Conservation (phyloP, 768 basidiomycete genomes). For the Suillus americanus region DNA sequence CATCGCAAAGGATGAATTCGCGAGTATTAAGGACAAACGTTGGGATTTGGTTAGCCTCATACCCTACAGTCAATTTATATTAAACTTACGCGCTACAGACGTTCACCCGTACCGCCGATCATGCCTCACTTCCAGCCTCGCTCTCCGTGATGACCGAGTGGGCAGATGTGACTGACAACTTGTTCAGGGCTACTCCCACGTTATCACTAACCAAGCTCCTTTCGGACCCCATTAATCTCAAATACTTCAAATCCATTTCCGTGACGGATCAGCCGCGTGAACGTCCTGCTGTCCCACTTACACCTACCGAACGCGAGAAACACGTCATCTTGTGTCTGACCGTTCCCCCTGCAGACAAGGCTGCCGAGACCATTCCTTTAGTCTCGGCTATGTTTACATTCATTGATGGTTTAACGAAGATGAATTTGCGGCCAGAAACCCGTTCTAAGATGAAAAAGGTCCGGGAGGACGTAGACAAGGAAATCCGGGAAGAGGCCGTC, state of each 20-base stretch:
- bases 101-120: slow-evolving; percentile 78
- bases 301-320: slow-evolving; percentile 57
- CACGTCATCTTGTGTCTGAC: slow-evolving; percentile 71
- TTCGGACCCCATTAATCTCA: slow-evolving; percentile 59
- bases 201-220: slow-evolving; percentile 57
- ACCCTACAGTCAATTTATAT: slow-evolving; percentile 4
- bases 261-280: slow-evolving; percentile 85
- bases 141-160: slow-evolving; percentile 86
- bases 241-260: slow-evolving; percentile 84
- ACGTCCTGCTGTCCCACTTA: slow-evolving; percentile 56
- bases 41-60: slow-evolving; percentile 81
- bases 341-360: slow-evolving; percentile 50
- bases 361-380: slow-evolving; percentile 53
- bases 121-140: slow-evolving; percentile 54
- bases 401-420: slow-evolving; percentile 62
- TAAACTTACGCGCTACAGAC: slow-evolving; percentile 46
- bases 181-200: slow-evolving; percentile 57
- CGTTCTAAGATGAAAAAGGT: slow-evolving; percentile 70
- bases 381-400: slow-evolving; percentile 72
- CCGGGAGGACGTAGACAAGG: slow-evolving; percentile 69
- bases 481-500: slow-evolving; percentile 64
- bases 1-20: slow-evolving; percentile 77
- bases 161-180: slow-evolving; percentile 78
- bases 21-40: slow-evolving; percentile 62
- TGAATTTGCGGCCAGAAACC: slow-evolving; percentile 78